Base-by-base conservation (phyloP, 345 rosid genomes). In the Ceriops zippeliana region DNA sequence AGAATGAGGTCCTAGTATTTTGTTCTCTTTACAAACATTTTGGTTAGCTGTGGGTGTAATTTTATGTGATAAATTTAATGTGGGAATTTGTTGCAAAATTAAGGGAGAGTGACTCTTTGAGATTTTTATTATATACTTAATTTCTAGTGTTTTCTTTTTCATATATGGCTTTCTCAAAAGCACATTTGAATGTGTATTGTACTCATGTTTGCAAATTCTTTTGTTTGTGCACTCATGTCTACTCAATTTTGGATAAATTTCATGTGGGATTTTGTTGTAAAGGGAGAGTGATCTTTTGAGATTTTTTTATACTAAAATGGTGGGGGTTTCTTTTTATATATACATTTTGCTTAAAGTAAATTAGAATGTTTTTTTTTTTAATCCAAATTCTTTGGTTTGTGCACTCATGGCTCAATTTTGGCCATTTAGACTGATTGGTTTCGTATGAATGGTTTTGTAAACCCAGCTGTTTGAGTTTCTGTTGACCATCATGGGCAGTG, bases 401-500 rank as follows among this genome's bases (percentile, higher is more conserved):
- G 47, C 20, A 49, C 56, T 58, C 65, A 5, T 2, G n/a, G 4
- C 35, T 35, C 20, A 49, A 22, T 65, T 51, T 32, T 49, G 16
- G 28, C 52, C 35, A 57, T 27, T 31, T 65, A 47, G 32, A 61
- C 30, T 73, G 72, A 70, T 72, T 46, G 71, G 34, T 71, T 82
- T 77, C 38, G 57, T 70, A 66, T 37, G 21, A 46, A 31, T 74
- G 57, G 35, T 71, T 52, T 73, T 69, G 65, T 58, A 31, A 63
- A 54, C 83, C 62, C 93, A 93, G 98, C 75, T 93, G 75, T 85
- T 90, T 79, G 98, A 93, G 84, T 86, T 87, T 84, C 86, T 93
- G 31, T 78, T 89, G 85, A 90, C 96, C 69, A 65, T 90, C 68
- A 88, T 86, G 65, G 86, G 97, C 81, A 85, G 84, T 72, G 71